Evolutionary conservation across 805 yeast species (phyloP), one percentile per base, ranked within the genome.

Genomic region (Starmerella roubikii): DNA sequence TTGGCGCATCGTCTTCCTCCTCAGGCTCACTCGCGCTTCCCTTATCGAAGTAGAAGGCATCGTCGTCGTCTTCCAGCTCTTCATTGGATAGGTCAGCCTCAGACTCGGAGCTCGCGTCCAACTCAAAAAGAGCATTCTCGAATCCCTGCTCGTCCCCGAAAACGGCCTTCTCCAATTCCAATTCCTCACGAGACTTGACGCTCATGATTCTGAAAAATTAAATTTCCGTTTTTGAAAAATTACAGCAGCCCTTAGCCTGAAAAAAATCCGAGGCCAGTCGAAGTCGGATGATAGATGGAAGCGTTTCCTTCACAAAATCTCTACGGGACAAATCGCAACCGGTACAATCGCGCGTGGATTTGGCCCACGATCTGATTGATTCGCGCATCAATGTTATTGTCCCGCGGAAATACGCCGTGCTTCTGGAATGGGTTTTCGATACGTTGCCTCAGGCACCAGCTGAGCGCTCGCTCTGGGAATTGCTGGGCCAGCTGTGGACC

Each of bases 61-160:
- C 66, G 38, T 68, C 76, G 46, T 70, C 76, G 32, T 66, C 58
- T 15, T 64, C 25, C 17, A 10, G 35, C 23, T 62, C 59, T 9
- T 54, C 59, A 12, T 55, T 60, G 12, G 50, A 57, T 20, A 55
- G 64, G 15, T 46, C 55, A 3, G 52, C 56, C 4, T 54, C 57
- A 4, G 49, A 55, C 13, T n/a, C n/a, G 3, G 51, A 57, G 17
- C 60, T 60, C 17, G 60, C 65, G 7, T 63, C 72, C 36, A 75
- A 61, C 41, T 69, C 68, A 40, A 68, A 74, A 53, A 83, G 64
- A 43, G 76, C 78, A 24, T 58, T 54, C 51, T 76, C 81, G 61
- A 80, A 78, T 23, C 88, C 79, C 39, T 74, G 79, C 3, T 68
- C 50, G 55, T 91, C 97, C 13, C 98, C 97, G 60, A 91, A 86